Evolutionary conservation across 148 eudicot genomes (phyloP).

Genomic region (Amaranthus palmeri): DNA sequence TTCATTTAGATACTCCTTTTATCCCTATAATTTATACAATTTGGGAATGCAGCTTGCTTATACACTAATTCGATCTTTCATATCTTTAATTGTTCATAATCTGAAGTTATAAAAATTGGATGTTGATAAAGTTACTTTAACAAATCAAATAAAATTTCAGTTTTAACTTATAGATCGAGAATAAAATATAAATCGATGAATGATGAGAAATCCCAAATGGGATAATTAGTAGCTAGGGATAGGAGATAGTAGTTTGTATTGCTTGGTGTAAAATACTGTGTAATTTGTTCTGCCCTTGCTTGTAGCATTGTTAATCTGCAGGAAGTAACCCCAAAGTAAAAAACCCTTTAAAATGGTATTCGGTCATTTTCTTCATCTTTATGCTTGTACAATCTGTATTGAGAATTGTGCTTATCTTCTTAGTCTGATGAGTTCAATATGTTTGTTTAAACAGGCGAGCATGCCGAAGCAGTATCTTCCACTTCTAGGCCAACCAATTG

Average conservation of each 20-base stretch:
- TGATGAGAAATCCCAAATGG: too few relatives aligned
- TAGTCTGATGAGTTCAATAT: slow-evolving; percentile 29
- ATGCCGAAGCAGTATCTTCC: slow-evolving; percentile 99
- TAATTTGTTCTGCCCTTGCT: neutral
- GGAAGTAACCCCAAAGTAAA: too few relatives aligned
- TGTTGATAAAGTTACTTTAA: neutral
- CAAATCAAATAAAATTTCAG: too few relatives aligned
- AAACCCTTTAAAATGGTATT: neutral
- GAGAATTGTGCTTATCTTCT: slow-evolving; percentile 7
- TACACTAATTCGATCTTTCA: too few relatives aligned
- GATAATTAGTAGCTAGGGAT: too few relatives aligned
- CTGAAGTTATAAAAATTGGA: neutral
- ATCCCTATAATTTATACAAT: too few relatives aligned
- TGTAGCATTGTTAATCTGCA: too few relatives aligned
- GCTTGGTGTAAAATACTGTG: neutral
- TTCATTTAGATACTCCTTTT: neutral
- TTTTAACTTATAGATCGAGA: too few relatives aligned
- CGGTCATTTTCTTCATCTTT: neutral
- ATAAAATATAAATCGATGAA: too few relatives aligned
- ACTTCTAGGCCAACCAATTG: slow-evolving; percentile 87
- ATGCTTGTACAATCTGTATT: neutral
- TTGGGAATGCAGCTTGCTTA: too few relatives aligned
- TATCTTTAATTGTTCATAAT: neutral
- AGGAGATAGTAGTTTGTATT: too few relatives aligned
- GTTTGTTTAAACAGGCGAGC: slow-evolving; percentile 67